These are phyloP conservation scores for Nannochloropsis granulata DNA, from an alignment of 108 stramenopile genomes.

Conservation along the genomic window DNA sequence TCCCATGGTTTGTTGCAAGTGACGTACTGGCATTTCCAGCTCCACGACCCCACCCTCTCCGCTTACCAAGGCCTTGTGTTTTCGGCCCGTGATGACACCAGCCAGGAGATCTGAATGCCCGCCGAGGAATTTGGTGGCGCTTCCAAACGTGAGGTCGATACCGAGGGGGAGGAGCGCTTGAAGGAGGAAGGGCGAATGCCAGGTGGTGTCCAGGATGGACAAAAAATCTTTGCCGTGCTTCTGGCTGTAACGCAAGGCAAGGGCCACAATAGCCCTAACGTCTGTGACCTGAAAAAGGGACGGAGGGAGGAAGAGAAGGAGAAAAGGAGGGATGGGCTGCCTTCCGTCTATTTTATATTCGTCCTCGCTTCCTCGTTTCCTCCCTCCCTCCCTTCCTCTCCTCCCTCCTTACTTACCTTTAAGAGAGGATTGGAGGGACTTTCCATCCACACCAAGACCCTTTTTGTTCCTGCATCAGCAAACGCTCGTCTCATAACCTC, in stretches of 20 bases:
- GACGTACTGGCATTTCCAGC: background rate
- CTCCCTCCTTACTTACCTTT: conserved; percentile 32
- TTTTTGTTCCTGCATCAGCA: conserved; percentile 60
- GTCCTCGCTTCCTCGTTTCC: background rate
- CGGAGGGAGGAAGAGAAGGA: background rate
- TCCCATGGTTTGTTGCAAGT: background rate
- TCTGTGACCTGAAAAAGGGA: background rate
- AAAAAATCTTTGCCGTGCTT: conserved; percentile 21
- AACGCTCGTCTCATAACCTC: conserved; percentile 18
- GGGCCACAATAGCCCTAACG: background rate
- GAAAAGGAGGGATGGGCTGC: background rate
- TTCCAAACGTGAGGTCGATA: conserved; percentile 58
- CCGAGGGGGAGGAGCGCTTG: conserved; percentile 47
- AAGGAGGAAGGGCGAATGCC: conserved; percentile 60
- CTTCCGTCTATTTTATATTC: too few species aligned
- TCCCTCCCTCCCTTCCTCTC: background rate
- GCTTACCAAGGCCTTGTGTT: conserved; percentile 53
- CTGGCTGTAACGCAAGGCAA: conserved; percentile 23
- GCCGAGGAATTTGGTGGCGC: conserved; percentile 69
- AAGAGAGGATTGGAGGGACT: conserved; percentile 68
- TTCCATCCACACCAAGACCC: conserved; percentile 80
- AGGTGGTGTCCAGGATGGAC: conserved; percentile 67
- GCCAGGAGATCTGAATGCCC: conserved; percentile 71
- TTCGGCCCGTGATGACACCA: conserved; percentile 52
- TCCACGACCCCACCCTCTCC: background rate